phyloP scores from a whole-genome alignment of 2,329 filamentous ascomycete genomes.

The Hypoxylon sp. region DNA sequence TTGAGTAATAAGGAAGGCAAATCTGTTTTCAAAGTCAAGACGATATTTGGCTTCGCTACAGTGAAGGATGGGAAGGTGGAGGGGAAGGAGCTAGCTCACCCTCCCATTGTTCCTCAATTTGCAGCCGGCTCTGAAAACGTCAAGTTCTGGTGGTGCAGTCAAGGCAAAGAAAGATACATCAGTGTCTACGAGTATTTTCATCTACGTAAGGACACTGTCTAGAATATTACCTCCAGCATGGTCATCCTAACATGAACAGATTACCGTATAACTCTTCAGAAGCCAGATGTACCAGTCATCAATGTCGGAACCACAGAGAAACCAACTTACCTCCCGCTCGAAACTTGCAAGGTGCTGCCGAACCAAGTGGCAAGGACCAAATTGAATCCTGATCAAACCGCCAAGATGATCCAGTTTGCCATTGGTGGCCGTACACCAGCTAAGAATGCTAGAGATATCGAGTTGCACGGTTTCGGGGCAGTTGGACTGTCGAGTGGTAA shows the following conservation, averaged over 20 bases:
- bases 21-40: conserved; percentile 54
- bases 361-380: conserved; percentile 67
- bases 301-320: conserved; percentile 69
- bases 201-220: conserved; percentile 53
- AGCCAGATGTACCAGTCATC: conserved; percentile 63
- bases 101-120: conserved; percentile 44
- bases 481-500: conserved; percentile 60
- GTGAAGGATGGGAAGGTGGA: conserved; percentile 54
- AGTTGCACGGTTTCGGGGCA: conserved; percentile 60
- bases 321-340: conserved; percentile 69
- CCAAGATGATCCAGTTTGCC: conserved; percentile 72
- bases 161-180: conserved; percentile 57
- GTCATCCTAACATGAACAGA: conserved; percentile 40
- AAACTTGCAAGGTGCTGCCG: conserved; percentile 68
- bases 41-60: conserved; percentile 55
- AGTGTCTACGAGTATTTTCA: conserved; percentile 66
- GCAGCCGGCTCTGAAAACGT: conserved; percentile 67
- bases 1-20: conserved; percentile 53
- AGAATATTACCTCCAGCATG: neutral
- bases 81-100: conserved; percentile 48
- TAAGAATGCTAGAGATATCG: conserved; percentile 69
- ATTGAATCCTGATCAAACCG: conserved; percentile 66
- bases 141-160: conserved; percentile 60
- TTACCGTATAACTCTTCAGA: conserved; percentile 54
- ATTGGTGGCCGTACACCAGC: conserved; percentile 62